Evolutionary conservation across 106 monocot species (phyloP).

Genomic region (Apostasia shenzhenica): DNA sequence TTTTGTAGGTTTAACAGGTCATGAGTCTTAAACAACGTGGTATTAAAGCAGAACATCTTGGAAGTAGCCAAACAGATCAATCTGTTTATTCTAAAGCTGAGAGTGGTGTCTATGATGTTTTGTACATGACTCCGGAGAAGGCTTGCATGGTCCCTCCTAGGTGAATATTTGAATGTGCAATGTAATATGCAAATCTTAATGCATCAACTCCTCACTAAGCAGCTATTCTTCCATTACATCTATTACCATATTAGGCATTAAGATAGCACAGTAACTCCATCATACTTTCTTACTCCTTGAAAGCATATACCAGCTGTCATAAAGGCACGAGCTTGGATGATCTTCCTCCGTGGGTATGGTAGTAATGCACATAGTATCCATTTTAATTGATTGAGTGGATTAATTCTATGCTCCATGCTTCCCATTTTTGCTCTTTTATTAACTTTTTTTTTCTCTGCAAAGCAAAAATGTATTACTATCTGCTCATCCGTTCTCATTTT

Average conservation of each 20-base stretch:
- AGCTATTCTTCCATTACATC: no score
- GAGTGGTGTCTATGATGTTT: constrained; percentile 56
- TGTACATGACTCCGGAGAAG: constrained; percentile 99
- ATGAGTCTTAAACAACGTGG: constrained; percentile 81
- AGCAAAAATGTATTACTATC: not conserved
- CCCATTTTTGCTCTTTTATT: not conserved
- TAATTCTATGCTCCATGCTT: not conserved
- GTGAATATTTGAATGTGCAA: constrained; percentile 18
- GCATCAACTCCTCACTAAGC: not conserved
- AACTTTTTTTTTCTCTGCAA: not conserved
- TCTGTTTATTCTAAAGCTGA: constrained; percentile 44
- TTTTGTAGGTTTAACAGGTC: constrained; percentile 36
- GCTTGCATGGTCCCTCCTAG: constrained; percentile 69
- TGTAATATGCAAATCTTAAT: not conserved
- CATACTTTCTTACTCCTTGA: not conserved
- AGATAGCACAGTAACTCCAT: no score
- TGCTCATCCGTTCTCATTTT: not conserved
- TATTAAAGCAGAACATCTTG: constrained; percentile 81
- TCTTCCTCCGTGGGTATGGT: not conserved
- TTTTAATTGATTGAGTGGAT: not conserved
- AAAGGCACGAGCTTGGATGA: not conserved
- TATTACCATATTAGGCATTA: no score
- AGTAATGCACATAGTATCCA: not conserved
- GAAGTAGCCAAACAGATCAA: constrained; percentile 63
- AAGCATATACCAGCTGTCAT: not conserved